phyloP scores from a whole-genome alignment of 495 filamentous ascomycete genomes.

The Penicillium turbatum region DNA sequence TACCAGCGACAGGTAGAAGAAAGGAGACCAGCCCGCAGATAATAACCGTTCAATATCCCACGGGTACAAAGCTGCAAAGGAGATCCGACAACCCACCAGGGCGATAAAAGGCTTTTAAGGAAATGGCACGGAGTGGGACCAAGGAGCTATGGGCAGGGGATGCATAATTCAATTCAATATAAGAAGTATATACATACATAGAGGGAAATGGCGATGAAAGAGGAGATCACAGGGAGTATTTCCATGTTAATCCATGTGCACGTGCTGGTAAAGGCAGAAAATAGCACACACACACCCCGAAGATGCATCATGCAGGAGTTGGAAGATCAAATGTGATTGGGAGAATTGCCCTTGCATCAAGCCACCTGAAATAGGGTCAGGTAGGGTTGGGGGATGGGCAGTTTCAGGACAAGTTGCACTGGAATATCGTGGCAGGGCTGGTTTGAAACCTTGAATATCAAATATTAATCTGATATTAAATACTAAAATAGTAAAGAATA shows the following conservation, averaged over 20 bases:
- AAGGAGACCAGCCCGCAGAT: slow-evolving; percentile 3
- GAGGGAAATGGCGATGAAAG: slow-evolving; percentile 8
- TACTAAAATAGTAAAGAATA: not conserved
- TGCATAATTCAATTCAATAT: slow-evolving; percentile 16
- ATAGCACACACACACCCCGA: not conserved
- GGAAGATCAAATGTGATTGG: slow-evolving; percentile 11
- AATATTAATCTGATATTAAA: slow-evolving; percentile 1
- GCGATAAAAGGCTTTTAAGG: slow-evolving; percentile 16
- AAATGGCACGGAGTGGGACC: slow-evolving; percentile 18
- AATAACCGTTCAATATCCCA: slow-evolving; percentile 10
- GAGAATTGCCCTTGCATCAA: slow-evolving; percentile 21
- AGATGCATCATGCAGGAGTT: not conserved
- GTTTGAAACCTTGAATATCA: not conserved
- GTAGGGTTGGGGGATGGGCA: not conserved
- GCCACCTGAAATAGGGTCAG: slow-evolving; percentile 2
- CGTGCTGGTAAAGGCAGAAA: slow-evolving; percentile 13
- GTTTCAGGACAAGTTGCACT: slow-evolving; percentile 21
- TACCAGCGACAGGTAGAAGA: slow-evolving; percentile 2
- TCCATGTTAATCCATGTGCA: slow-evolving; percentile 18
- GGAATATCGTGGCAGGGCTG: slow-evolving; percentile 7
- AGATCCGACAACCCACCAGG: slow-evolving; percentile 11
- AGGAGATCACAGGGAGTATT: not conserved
- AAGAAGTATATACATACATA: not conserved
- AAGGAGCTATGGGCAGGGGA: slow-evolving; percentile 17
- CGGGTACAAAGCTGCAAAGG: slow-evolving; percentile 13